Conservation (phyloP, 352 stramenopile genomes). For the Phytophthora brassicae region DNA sequence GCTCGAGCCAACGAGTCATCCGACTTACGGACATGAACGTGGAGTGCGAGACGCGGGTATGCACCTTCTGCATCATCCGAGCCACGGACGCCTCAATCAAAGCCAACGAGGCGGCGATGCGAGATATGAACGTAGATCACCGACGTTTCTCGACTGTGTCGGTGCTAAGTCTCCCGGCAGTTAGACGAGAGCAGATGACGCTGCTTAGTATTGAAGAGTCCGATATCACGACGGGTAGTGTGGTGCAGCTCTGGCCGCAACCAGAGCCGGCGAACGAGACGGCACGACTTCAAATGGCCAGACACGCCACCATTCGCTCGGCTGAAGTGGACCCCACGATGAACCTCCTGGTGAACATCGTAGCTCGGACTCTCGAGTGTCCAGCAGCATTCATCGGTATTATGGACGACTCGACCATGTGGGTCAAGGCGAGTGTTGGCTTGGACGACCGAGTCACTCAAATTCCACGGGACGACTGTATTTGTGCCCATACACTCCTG, state of each 20-base stretch:
- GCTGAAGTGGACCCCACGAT: slow-evolving; percentile 69
- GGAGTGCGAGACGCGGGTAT: slow-evolving; percentile 73
- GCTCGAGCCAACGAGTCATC: slow-evolving; percentile 72
- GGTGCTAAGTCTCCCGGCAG: slow-evolving; percentile 22
- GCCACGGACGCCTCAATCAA: slow-evolving; percentile 73
- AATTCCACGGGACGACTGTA: slow-evolving; percentile 61
- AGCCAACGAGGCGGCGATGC: slow-evolving; percentile 44
- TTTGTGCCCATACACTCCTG: slow-evolving; percentile 48
- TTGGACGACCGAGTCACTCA: slow-evolving; percentile 46
- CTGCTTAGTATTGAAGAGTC: slow-evolving; percentile 57
- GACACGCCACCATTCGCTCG: slow-evolving; percentile 52
- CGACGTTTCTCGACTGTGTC: slow-evolving; percentile 30
- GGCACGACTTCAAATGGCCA: slow-evolving; percentile 48
- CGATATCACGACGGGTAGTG: slow-evolving; percentile 57
- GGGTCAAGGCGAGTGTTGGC: slow-evolving; percentile 71
- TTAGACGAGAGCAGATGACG: slow-evolving; percentile 40
- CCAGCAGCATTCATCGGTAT: slow-evolving; percentile 71
- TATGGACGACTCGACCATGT: slow-evolving; percentile 52
- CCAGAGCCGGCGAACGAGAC: slow-evolving; percentile 49
- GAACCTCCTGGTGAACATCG: slow-evolving; percentile 69
- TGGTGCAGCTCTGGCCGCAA: slow-evolving; percentile 69
- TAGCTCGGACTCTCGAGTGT: slow-evolving; percentile 66
- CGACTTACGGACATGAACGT: slow-evolving; percentile 80
- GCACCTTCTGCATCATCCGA: slow-evolving; percentile 81
- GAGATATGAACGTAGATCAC: slow-evolving; percentile 29